Evolutionary conservation across 192 early-diverging fungal species (phyloP).

Genomic region (Gaertneriomyces sp.): DNA sequence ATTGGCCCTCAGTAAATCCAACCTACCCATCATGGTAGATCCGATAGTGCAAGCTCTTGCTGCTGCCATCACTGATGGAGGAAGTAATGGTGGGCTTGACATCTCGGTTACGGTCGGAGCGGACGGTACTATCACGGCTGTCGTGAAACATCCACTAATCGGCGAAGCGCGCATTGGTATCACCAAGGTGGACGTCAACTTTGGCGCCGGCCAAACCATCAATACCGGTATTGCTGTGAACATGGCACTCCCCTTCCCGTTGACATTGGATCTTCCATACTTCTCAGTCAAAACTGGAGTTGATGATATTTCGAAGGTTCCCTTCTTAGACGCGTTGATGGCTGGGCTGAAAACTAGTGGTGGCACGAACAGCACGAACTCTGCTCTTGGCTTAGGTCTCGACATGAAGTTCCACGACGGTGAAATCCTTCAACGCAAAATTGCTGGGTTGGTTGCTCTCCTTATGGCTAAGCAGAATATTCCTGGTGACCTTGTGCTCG

Average conservation of each 20-base stretch:
- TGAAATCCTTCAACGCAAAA: slow-evolving; percentile 13
- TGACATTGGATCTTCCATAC: slow-evolving; percentile 29
- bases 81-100: too few relatives aligned
- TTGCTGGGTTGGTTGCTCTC: slow-evolving; percentile 17
- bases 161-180: slow-evolving; percentile 14
- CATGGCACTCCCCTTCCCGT: slow-evolving; percentile 22
- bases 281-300: slow-evolving; percentile 15
- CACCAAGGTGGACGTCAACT: slow-evolving; percentile 17
- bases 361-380: slow-evolving; percentile 13
- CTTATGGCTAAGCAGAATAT: slow-evolving; percentile 9
- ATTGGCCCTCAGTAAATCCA: slow-evolving; percentile 6
- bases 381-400: slow-evolving; percentile 8
- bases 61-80: slow-evolving; percentile 1
- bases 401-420: slow-evolving; percentile 19
- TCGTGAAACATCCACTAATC: slow-evolving; percentile 1
- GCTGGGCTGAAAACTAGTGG: slow-evolving; percentile 15
- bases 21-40: slow-evolving; percentile 11
- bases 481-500: slow-evolving; percentile 8
- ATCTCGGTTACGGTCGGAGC: slow-evolving; percentile 9
- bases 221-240: not conserved
- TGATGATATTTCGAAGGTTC: slow-evolving; percentile 10
- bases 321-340: slow-evolving; percentile 7
- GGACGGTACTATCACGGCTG: slow-evolving; percentile 13
- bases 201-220: slow-evolving; percentile 18
- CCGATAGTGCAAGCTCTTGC: slow-evolving; percentile 16